These are phyloP conservation scores for Podospora australis DNA, from an alignment of 495 filamentous ascomycete species.

Conservation along the genomic window DNA sequence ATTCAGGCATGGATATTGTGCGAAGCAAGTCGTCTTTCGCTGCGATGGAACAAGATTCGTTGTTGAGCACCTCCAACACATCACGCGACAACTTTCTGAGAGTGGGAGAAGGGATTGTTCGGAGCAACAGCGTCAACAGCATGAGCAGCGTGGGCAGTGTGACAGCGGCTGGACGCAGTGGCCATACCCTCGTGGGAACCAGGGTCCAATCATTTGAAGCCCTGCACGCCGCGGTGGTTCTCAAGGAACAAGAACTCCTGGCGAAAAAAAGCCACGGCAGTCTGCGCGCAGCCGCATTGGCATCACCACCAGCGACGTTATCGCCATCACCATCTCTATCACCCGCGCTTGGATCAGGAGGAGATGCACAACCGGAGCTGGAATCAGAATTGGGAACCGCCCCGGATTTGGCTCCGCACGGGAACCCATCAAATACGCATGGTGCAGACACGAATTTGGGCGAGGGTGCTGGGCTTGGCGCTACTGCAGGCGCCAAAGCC, in stretches of 20 bases:
- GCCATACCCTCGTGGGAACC: slow-evolving; percentile 21
- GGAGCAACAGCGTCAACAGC: slow-evolving; percentile 23
- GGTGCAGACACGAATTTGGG: too few species aligned
- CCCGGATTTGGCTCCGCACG: too few species aligned
- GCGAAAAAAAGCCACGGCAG: slow-evolving; percentile 13
- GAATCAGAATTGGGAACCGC: too few species aligned
- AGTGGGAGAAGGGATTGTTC: slow-evolving; percentile 19
- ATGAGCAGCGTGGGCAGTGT: slow-evolving; percentile 20
- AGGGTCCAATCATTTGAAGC: slow-evolving; percentile 31
- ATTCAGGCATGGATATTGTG: not conserved
- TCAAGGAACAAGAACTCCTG: slow-evolving; percentile 21
- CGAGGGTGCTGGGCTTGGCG: slow-evolving; percentile 5
- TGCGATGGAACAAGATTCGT: not conserved
- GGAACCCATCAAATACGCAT: too few species aligned
- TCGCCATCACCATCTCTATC: slow-evolving; percentile 6
- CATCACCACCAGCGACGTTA: slow-evolving; percentile 14
- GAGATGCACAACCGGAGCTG: too few species aligned
- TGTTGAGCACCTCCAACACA: slow-evolving; percentile 7
- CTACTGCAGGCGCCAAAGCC: slow-evolving; percentile 1
- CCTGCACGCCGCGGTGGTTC: slow-evolving; percentile 16
- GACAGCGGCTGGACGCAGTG: slow-evolving; percentile 9
- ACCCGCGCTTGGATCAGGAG: not conserved
- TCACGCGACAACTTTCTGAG: slow-evolving; percentile 6
- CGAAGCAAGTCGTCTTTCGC: slow-evolving; percentile 2
- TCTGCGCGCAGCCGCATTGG: slow-evolving; percentile 9